A percentile compares a stretch with the other conserved stretches of the same genome.
Conservation (phyloP, 306 rosid genomes). For the Quercus dentata region DNA sequence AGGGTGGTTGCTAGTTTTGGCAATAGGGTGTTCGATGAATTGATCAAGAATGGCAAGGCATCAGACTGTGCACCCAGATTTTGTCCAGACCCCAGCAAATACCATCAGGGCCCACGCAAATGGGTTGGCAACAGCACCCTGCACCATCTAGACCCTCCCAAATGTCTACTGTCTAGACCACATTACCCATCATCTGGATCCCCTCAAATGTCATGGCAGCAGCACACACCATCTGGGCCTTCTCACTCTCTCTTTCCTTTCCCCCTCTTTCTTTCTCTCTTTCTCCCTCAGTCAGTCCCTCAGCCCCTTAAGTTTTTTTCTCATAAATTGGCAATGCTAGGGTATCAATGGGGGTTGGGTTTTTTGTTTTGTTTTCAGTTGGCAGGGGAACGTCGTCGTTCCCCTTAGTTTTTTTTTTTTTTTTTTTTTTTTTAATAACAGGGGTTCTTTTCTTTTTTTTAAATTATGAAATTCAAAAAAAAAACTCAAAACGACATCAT, state of each 20-base stretch:
- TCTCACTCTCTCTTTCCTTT: neutral
- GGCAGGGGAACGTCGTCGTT: too few relatives aligned
- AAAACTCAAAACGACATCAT: too few relatives aligned
- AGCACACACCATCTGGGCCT: conserved; percentile 6
- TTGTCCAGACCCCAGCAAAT: conserved; percentile 37
- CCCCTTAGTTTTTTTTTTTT: too few relatives aligned
- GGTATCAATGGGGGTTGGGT: too few relatives aligned
- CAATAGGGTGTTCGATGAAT: conserved; percentile 61
- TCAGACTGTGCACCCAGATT: conserved; percentile 54
- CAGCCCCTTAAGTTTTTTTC: too few relatives aligned
- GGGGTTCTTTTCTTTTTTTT: too few relatives aligned
- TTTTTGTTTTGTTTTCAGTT: too few relatives aligned
- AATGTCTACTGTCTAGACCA: conserved; percentile 10
- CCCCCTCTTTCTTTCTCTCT: too few relatives aligned
- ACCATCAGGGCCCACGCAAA: conserved; percentile 21
- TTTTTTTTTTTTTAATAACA: too few relatives aligned
- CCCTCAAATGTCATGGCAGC: conserved; percentile 16
- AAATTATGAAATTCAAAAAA: too few relatives aligned
- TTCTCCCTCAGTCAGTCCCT: too few relatives aligned
- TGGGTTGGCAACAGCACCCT: conserved; percentile 14
- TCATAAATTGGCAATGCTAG: too few relatives aligned
- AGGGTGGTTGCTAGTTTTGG: conserved; percentile 85
- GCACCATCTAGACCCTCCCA: conserved; percentile 24
- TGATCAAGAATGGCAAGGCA: conserved; percentile 68
- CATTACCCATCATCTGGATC: conserved; percentile 22